Evolutionary conservation across 441 rosid genomes (phyloP).

Genomic region (Kokia cookei): DNA sequence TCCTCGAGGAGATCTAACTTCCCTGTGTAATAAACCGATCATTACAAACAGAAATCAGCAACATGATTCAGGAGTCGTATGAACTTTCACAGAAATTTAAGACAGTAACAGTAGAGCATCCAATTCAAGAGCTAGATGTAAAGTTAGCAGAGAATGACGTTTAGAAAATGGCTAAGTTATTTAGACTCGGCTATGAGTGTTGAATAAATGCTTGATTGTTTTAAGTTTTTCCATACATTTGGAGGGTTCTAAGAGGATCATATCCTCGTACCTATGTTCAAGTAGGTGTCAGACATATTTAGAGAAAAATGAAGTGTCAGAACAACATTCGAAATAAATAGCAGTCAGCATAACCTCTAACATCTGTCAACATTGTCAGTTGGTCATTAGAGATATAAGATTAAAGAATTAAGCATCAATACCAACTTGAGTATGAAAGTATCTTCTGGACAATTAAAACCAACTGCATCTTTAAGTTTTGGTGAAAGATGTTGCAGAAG

Average conservation of each 20-base stretch:
- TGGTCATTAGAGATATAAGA: not conserved
- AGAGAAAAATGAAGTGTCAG: not conserved
- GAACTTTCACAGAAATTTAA: not conserved
- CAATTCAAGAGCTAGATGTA: not conserved
- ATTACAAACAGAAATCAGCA: slow-evolving; percentile 14
- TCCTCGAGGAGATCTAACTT: slow-evolving; percentile 60
- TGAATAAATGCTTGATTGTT: not conserved
- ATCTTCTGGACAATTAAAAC: slow-evolving; percentile 31
- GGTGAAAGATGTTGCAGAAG: slow-evolving; percentile 46
- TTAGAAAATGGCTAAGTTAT: not conserved
- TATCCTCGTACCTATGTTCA: not conserved
- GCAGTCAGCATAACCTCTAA: not conserved
- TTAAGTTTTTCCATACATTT: not conserved
- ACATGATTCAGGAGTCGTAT: not conserved
- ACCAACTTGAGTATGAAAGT: slow-evolving; percentile 71
- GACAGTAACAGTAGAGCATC: not conserved
- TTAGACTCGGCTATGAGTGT: not conserved
- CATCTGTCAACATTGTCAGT: not conserved
- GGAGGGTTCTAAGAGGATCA: not conserved
- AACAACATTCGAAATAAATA: not conserved
- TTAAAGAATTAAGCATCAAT: slow-evolving; percentile 12
- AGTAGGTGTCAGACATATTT: not conserved
- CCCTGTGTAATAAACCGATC: slow-evolving; percentile 33
- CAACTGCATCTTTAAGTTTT: slow-evolving; percentile 29
- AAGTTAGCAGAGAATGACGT: not conserved